Conservation (phyloP, 345 rosid species). For the Turnera subulata region DNA sequence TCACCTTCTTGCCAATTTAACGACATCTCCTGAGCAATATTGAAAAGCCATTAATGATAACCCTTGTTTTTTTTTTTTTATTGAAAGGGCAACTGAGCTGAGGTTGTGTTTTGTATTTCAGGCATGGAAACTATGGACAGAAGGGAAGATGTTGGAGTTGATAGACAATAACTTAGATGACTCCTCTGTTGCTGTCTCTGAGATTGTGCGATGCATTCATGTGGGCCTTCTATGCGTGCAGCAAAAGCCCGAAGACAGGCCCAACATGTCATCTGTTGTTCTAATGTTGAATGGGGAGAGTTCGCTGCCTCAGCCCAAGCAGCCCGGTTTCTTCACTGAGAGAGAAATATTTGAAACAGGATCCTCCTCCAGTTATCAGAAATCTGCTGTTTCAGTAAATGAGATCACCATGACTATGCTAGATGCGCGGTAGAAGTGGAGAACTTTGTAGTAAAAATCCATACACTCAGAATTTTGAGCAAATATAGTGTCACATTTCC, state of each 20-base stretch:
- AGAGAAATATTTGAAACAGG: background rate
- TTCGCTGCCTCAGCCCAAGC: slow-evolving; percentile 24
- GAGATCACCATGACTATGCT: background rate
- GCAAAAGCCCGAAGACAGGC: slow-evolving; percentile 31
- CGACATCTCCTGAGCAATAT: too few species aligned
- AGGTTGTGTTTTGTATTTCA: slow-evolving; percentile 13
- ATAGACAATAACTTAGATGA: slow-evolving; percentile 11
- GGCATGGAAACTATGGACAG: slow-evolving; percentile 30
- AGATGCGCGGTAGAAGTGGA: background rate
- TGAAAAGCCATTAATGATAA: too few species aligned
- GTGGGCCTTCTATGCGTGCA: slow-evolving; percentile 35
- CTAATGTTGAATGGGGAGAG: slow-evolving; percentile 29
- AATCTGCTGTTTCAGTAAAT: background rate
- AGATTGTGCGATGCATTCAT: slow-evolving; percentile 18
- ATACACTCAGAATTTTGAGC: too few species aligned
- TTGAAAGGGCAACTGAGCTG: too few species aligned
- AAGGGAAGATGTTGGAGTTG: slow-evolving; percentile 21
- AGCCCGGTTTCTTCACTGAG: slow-evolving; percentile 23
- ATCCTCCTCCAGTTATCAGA: background rate
- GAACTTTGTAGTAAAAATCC: too few species aligned
- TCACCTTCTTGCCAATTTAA: too few species aligned
- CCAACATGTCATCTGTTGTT: slow-evolving; percentile 34
- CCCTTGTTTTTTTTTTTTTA: too few species aligned
- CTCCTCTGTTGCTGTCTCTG: slow-evolving; percentile 1
- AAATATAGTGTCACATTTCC: too few species aligned